These are phyloP conservation scores for Leavenworthia alabamica DNA, from an alignment of 345 rosid species.

Conservation along the genomic window DNA sequence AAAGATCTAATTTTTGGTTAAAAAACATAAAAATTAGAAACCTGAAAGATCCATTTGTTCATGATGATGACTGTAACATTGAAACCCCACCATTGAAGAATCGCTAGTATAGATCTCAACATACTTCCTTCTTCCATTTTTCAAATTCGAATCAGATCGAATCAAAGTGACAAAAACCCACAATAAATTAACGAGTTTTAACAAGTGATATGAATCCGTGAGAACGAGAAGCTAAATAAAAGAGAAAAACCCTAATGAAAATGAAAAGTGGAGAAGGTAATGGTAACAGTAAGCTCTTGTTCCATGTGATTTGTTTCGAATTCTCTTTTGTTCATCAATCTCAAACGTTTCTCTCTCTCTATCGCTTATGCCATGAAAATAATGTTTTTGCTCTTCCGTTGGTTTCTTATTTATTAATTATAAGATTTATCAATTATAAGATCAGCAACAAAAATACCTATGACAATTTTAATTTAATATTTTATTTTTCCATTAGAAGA, in stretches of 20 bases:
- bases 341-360: conserved; percentile 35
- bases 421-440: too few relatives aligned
- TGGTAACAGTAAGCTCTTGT: conserved; percentile 40
- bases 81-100: conserved; percentile 95
- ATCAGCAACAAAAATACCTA: too few relatives aligned
- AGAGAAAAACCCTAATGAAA: conserved; percentile 28
- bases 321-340: conserved; percentile 23
- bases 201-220: conserved; percentile 21
- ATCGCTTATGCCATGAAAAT: conserved; percentile 22
- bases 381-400: not conserved
- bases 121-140: conserved; percentile 77
- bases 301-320: conserved; percentile 40
- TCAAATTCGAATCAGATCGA: conserved; percentile 5
- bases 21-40: too few relatives aligned
- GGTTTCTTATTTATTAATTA: conserved; percentile 11
- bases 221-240: conserved; percentile 9
- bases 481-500: not conserved
- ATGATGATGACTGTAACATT: conserved; percentile 93
- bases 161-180: conserved; percentile 27
- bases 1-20: not conserved
- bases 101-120: conserved; percentile 89
- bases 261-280: conserved; percentile 33
- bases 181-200: not conserved
- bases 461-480: not conserved
- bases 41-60: conserved; percentile 99